These are phyloP conservation scores for Pelargonium cotyledonis DNA, from an alignment of 441 rosid species.

Conservation along the genomic window DNA sequence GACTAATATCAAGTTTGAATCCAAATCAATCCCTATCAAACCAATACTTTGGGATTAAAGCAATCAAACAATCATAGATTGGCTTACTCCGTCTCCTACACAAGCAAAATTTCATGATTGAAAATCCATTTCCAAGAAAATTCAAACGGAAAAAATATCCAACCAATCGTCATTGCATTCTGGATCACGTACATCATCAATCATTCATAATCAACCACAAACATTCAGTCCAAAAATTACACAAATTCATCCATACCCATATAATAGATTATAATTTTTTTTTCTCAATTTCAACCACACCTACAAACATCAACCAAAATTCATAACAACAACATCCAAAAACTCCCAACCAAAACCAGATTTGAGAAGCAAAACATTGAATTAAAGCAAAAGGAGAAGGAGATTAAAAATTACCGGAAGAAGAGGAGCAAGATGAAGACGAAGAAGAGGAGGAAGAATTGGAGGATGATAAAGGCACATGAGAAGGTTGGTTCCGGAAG, in stretches of 20 bases:
- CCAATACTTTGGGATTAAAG: neutral
- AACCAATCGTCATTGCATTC: neutral
- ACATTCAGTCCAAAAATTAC: neutral
- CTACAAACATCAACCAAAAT: no score
- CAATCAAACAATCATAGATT: neutral
- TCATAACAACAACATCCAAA: neutral
- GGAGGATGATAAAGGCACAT: neutral
- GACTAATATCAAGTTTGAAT: no score
- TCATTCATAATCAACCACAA: neutral
- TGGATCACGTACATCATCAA: neutral
- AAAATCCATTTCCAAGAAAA: no score
- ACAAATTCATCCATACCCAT: no score
- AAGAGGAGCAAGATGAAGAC: neutral
- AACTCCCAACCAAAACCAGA: neutral
- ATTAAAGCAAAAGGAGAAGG: no score
- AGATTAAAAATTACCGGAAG: neutral
- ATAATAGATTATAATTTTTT: no score
- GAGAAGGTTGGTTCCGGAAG: neutral
- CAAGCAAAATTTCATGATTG: neutral
- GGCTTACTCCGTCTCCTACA: neutral
- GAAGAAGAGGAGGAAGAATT: neutral
- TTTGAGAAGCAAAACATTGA: neutral
- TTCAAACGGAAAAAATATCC: no score
- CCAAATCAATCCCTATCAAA: neutral
- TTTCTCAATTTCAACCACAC: no score